A percentile compares a stretch with the other conserved stretches of the same genome.
These are phyloP conservation scores for Cladorrhinum samala DNA, from an alignment of 495 filamentous ascomycete species.

Conservation along the genomic window DNA sequence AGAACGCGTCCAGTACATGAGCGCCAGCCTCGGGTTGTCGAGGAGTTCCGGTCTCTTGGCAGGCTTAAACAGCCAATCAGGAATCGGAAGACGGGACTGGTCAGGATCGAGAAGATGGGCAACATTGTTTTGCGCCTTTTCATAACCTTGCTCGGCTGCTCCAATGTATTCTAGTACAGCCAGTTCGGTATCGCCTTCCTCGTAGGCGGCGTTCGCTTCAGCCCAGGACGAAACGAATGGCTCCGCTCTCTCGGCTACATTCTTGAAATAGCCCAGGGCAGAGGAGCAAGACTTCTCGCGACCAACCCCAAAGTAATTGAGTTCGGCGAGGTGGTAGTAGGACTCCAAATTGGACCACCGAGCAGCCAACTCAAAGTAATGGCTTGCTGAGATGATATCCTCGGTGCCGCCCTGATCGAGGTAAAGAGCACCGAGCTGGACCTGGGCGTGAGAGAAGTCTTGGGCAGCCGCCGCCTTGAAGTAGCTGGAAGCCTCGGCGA, in stretches of 20 bases:
- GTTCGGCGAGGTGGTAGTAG: conserved; percentile 90
- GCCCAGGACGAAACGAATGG: conserved; percentile 73
- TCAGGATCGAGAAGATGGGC: conserved; percentile 84
- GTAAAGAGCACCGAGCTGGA: conserved; percentile 77
- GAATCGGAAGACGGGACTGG: conserved; percentile 45
- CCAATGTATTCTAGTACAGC: conserved; percentile 82
- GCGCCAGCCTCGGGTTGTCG: conserved; percentile 66
- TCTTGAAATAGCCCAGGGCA: conserved; percentile 89
- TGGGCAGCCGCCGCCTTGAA: conserved; percentile 81
- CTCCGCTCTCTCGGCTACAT: conserved; percentile 86
- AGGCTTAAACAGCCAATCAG: conserved; percentile 30
- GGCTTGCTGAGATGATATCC: conserved; percentile 57
- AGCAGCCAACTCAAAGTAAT: conserved; percentile 90
- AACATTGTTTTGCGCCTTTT: conserved; percentile 88
- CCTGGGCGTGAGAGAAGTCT: conserved; percentile 76
- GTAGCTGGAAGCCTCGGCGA: conserved; percentile 65
- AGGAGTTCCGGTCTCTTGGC: conserved; percentile 46
- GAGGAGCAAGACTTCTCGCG: conserved; percentile 72
- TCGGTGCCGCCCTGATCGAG: conserved; percentile 79
- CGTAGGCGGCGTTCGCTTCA: conserved; percentile 81
- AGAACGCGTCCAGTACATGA: conserved; percentile 95
- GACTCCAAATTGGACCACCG: conserved; percentile 86
- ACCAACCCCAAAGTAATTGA: conserved; percentile 74
- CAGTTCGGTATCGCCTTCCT: conserved; percentile 75
- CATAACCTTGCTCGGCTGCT: conserved; percentile 95